These are phyloP conservation scores for Cladophialophora bantiana DNA, from an alignment of 2,329 filamentous ascomycete genomes.

Conservation along the genomic window DNA sequence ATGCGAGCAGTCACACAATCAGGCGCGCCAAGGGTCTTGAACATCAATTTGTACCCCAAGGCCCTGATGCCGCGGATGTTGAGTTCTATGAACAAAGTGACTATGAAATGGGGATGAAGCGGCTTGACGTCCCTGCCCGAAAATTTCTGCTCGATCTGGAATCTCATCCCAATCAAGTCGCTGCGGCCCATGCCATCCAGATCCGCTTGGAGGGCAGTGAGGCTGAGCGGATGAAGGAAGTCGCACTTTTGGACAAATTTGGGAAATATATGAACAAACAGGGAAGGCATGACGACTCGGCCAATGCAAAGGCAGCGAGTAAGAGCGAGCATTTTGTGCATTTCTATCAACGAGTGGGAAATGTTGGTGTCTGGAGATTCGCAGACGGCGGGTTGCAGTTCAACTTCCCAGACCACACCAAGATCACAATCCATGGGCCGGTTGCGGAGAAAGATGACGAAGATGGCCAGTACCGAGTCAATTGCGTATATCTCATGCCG, in stretches of 20 bases:
- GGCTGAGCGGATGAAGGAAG: slow-evolving; percentile 56
- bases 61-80: slow-evolving; percentile 44
- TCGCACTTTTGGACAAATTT: slow-evolving; percentile 58
- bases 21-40: slow-evolving; percentile 52
- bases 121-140: slow-evolving; percentile 50
- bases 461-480: slow-evolving; percentile 44
- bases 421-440: slow-evolving; percentile 53
- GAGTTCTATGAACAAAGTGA: slow-evolving; percentile 58
- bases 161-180: slow-evolving; percentile 30
- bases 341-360: slow-evolving; percentile 59
- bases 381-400: slow-evolving; percentile 59
- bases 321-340: slow-evolving; percentile 54
- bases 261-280: slow-evolving; percentile 61
- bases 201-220: slow-evolving; percentile 47
- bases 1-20: slow-evolving; percentile 56
- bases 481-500: slow-evolving; percentile 58
- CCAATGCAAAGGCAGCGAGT: slow-evolving; percentile 37
- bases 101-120: slow-evolving; percentile 49
- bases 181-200: slow-evolving; percentile 39
- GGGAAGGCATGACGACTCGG: slow-evolving; percentile 50
- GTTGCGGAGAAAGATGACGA: slow-evolving; percentile 20
- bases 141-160: slow-evolving; percentile 45
- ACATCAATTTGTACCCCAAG: slow-evolving; percentile 54
- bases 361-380: slow-evolving; percentile 62
- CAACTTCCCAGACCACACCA: slow-evolving; percentile 62